Percentiles rank a stretch among this genome's conserved stretches.
Conservation (phyloP, 129 eudicot genomes). For the Glebionis coronaria region DNA sequence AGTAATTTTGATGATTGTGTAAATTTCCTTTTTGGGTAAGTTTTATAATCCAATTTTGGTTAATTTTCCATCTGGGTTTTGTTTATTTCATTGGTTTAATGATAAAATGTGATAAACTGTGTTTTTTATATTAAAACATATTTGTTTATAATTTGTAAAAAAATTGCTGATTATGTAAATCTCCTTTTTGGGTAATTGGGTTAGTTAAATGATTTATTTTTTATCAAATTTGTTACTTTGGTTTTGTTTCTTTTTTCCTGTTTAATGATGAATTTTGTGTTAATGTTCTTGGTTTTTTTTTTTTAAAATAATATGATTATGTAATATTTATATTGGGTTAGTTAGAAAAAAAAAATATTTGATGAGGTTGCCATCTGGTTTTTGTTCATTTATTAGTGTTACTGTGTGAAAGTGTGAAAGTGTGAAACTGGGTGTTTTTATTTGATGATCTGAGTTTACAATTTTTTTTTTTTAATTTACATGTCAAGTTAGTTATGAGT, state of each 20-base stretch:
- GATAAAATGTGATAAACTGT: background rate
- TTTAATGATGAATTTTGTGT: too few relatives aligned
- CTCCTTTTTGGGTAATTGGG: slow-evolving; percentile 11
- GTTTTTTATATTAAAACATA: background rate
- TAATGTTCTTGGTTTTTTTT: too few relatives aligned
- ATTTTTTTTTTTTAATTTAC: background rate
- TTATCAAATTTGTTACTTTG: slow-evolving; percentile 6
- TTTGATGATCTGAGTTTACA: background rate
- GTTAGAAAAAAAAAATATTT: too few relatives aligned
- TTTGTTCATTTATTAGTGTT: background rate
- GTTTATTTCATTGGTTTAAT: too few relatives aligned
- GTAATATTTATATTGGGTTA: too few relatives aligned
- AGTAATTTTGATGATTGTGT: slow-evolving; percentile 10
- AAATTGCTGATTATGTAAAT: too few relatives aligned
- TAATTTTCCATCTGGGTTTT: background rate
- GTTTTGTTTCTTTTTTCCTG: too few relatives aligned
- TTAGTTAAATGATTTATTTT: background rate
- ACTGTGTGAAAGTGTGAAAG: too few relatives aligned
- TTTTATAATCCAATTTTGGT: slow-evolving; percentile 6
- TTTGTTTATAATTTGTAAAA: slow-evolving; percentile 8
- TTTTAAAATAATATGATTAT: too few relatives aligned
- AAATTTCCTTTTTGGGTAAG: slow-evolving; percentile 4
- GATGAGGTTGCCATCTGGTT: too few relatives aligned
- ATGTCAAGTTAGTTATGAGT: background rate
- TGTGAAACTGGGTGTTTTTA: background rate